These are phyloP conservation scores for Plasmodium gonderi DNA, from an alignment of 169 alveolate genomes.

Conservation along the genomic window DNA sequence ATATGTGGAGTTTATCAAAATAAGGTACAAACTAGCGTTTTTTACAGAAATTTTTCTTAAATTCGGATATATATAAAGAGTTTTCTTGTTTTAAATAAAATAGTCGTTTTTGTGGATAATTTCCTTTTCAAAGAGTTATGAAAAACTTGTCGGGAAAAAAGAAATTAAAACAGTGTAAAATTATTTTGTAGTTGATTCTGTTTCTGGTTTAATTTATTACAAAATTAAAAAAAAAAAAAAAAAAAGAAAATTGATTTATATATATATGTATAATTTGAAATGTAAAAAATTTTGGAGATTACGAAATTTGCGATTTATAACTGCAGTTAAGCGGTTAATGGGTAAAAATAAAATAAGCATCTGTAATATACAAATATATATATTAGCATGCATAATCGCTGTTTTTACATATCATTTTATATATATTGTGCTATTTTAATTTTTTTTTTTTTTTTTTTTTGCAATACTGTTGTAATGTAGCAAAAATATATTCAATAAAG, in stretches of 20 bases:
- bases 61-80: too few species aligned
- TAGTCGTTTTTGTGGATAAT: not conserved
- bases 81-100: not conserved
- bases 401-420: not conserved
- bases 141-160: not conserved
- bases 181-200: not conserved
- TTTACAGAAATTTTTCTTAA: not conserved
- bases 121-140: not conserved
- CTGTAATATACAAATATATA: not conserved
- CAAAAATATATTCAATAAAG: too few species aligned
- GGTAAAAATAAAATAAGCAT: not conserved
- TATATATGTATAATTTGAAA: too few species aligned
- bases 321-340: not conserved
- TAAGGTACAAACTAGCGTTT: not conserved
- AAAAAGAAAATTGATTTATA: too few species aligned
- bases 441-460: too few species aligned
- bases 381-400: not conserved
- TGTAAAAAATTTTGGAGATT: not conserved
- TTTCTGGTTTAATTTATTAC: not conserved
- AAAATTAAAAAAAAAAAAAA: not conserved
- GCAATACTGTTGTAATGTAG: too few species aligned
- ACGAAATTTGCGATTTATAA: not conserved
- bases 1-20: not conserved
- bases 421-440: not conserved
- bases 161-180: not conserved